Evolutionary conservation across 192 early-diverging fungal genomes (phyloP).

Genomic region (Coemansia sp.): DNA sequence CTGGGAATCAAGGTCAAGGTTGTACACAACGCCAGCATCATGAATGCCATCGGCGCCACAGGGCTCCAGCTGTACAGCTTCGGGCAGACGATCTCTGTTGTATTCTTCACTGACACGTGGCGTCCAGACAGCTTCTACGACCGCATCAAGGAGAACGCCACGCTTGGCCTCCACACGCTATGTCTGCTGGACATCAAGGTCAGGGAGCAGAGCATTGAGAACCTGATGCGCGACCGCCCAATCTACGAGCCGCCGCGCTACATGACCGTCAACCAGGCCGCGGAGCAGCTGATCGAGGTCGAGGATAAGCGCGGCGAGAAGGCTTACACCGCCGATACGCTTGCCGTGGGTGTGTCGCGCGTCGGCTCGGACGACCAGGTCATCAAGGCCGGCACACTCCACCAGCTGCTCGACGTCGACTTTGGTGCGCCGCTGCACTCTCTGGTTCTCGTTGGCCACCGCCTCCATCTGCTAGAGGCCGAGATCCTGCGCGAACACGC

Average conservation of each 20-base stretch:
- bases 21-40: slow-evolving; percentile 99
- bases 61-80: slow-evolving; percentile 98
- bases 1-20: slow-evolving; percentile 80
- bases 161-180: slow-evolving; percentile 89
- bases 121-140: slow-evolving; percentile 96
- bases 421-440: slow-evolving; percentile 96
- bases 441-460: slow-evolving; percentile 82
- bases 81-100: slow-evolving; percentile 98
- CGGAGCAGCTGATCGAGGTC: slow-evolving; percentile 90
- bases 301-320: slow-evolving; percentile 77
- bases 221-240: slow-evolving; percentile 87
- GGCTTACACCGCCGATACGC: slow-evolving; percentile 75
- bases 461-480: slow-evolving; percentile 92
- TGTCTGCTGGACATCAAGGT: slow-evolving; percentile 98
- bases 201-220: slow-evolving; percentile 95
- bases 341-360: slow-evolving; percentile 91
- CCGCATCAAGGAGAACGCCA: slow-evolving; percentile 84
- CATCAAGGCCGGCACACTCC: slow-evolving; percentile 85
- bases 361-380: slow-evolving; percentile 83
- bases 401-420: slow-evolving; percentile 80
- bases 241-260: slow-evolving; percentile 98
- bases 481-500: slow-evolving; percentile 83
- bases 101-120: slow-evolving; percentile 97
- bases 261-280: slow-evolving; percentile 95
- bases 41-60: slow-evolving; percentile 96